Base-by-base conservation (phyloP, 805 yeast genomes). In the Pichia exigua region DNA sequence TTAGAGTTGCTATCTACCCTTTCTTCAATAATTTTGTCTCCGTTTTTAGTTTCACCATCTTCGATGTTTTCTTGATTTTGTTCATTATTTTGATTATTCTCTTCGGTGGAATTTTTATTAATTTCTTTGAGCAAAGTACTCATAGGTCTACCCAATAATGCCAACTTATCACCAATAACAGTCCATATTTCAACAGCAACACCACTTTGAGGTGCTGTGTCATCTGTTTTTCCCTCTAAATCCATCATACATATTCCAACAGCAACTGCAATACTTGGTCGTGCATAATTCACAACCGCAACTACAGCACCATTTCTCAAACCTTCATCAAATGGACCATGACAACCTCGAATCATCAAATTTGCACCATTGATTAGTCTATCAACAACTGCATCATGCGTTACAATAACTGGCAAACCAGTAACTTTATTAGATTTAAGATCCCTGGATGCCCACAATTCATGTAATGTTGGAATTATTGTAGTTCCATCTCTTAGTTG, bases 361-460 rank as follows among this genome's bases (percentile, higher is more conserved):
- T 86, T 78, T 0, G 98, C 97, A 13, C 97, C 97, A 52, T 79
- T 79, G 32, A 74, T 69, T n/a, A 90, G 68, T 13, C 80, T 78
- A 46, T 77, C 83, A 18, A 92, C 74, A 2, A 92, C 96, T 57
- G 76, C 79, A 13, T 78, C 78, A 62, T 87, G 90, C 0, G 97
- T 91, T 52, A 71, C 67, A 3, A 91, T 78, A 0, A 75, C 63
- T 0, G 96, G 96, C 22, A 89, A 57, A 11, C 40, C 35, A 17
- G 46, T 32, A 9, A 42, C 15, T n/a, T 32, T 30, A 40, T 28
- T 22, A 5, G 15, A 21, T 6, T 20, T 40, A 2, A 32, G 18
- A 15, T 20, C 28, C 22, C 45, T 15, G 17, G 78, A 74, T 24
- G 73, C 72, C 94, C 96, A 87, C 42, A 84, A 65, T 0, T 88